Evolutionary conservation across 768 basidiomycete species (phyloP).

Genomic region (Agrocybe pediades): DNA sequence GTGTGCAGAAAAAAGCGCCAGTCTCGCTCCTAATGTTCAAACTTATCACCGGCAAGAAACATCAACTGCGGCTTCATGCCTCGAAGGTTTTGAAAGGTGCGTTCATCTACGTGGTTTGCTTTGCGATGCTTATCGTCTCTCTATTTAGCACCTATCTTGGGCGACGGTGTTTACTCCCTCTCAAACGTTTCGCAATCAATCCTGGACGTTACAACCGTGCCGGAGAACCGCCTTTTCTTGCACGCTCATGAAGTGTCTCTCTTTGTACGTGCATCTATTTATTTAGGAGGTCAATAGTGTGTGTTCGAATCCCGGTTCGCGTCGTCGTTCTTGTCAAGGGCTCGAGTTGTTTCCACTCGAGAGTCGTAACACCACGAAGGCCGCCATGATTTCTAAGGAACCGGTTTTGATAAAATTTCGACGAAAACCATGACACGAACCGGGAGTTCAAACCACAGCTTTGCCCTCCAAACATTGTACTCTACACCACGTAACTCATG

Average conservation of each 20-base stretch:
- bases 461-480: neutral
- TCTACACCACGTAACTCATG: neutral
- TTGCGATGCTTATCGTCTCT: neutral
- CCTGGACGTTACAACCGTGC: slow-evolving; percentile 28
- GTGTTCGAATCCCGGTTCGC: too few relatives aligned
- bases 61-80: slow-evolving; percentile 70
- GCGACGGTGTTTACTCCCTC: slow-evolving; percentile 55
- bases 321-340: too few relatives aligned
- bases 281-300: neutral
- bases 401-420: too few relatives aligned
- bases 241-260: slow-evolving; percentile 63
- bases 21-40: slow-evolving; percentile 58
- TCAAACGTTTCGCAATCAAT: slow-evolving; percentile 30
- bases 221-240: slow-evolving; percentile 54
- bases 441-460: too few relatives aligned
- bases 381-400: too few relatives aligned
- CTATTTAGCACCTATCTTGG: slow-evolving; percentile 62
- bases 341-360: too few relatives aligned
- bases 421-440: too few relatives aligned
- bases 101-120: slow-evolving; percentile 9
- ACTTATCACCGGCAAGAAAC: slow-evolving; percentile 66
- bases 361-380: too few relatives aligned
- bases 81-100: slow-evolving; percentile 51
- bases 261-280: slow-evolving; percentile 39
- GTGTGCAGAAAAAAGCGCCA: slow-evolving; percentile 41